Evolutionary conservation across 2,329 filamentous ascomycete genomes (phyloP), one percentile per base, ranked within the genome.

Genomic region (Colletotrichum graminicola): DNA sequence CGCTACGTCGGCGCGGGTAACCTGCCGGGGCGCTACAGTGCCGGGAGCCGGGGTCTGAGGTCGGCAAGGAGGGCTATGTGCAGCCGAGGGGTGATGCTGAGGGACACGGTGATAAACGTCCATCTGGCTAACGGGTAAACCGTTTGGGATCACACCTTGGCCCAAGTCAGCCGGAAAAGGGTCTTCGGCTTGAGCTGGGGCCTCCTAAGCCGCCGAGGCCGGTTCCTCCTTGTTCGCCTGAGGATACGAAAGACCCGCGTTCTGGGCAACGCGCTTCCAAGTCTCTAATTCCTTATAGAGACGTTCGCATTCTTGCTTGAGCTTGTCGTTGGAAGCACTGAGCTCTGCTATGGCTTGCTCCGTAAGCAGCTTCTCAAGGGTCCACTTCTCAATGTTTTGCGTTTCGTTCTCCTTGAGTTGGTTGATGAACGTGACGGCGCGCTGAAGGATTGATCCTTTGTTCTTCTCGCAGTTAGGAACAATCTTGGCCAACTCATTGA

Each of bases 381-480:
- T 95, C 93, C 93, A 96, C 82, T 97, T 94, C 80, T 97, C 95
- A 74, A 97, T 94, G 80, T 97, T 97, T 74, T 96, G 93, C 21
- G 93, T 90, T 80, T 97, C 95, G 76, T 97, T 97, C 80, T 98
- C 94, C 80, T 96, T 97, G 49, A 99, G 88, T 78, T 98, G 94
- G 14, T 91, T 93, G 79, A 99, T 98, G 84, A 97, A 98, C 74
- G 94, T 91, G 12, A 98, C 95, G 0, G 96, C 94, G 43, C 95
- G 93, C 79, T 97, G 93, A 47, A 99, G 86, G 74, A 99, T 98
- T 2, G 94, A 97, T 0, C 96, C 96, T 83, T 99, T 99, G 86
- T 99, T 98, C 87, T 98, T 99, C 83, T 99, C 96, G 78, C 95
- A 98, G 18, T 94, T 94, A 0, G 96, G 96, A 0, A 99, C 96